These are phyloP conservation scores for Metschnikowia gelsemii DNA, from an alignment of 805 yeast genomes.

Conservation along the genomic window DNA sequence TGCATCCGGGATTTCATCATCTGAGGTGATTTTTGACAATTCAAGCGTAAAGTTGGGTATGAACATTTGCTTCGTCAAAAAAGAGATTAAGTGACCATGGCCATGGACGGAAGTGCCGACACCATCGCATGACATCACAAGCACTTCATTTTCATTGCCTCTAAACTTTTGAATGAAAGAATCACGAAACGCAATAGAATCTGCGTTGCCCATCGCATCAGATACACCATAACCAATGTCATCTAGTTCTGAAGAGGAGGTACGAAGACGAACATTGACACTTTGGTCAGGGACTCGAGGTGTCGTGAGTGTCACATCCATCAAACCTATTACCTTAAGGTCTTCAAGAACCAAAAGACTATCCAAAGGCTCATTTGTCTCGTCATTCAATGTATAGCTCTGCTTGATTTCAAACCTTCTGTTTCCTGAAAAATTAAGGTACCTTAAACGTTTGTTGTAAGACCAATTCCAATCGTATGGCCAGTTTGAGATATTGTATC, in stretches of 20 bases:
- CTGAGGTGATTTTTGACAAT: constrained; percentile 43
- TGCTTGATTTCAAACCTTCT: constrained; percentile 86
- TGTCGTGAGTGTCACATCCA: constrained; percentile 93
- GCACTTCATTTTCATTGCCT: constrained; percentile 77
- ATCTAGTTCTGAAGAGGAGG: constrained; percentile 78
- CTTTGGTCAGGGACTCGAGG: constrained; percentile 87
- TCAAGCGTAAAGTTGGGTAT: constrained; percentile 69
- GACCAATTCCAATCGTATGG: constrained; percentile 99
- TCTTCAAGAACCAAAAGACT: constrained; percentile 61
- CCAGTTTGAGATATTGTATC: constrained; percentile 90
- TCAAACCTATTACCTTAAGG: constrained; percentile 74
- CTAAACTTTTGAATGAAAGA: constrained; percentile 83
- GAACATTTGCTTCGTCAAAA: constrained; percentile 69
- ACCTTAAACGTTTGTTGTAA: constrained; percentile 69
- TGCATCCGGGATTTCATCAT: constrained; percentile 66
- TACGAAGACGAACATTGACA: constrained; percentile 79
- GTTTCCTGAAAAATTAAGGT: constrained; percentile 89
- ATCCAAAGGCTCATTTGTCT: constrained; percentile 64
- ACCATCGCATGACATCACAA: constrained; percentile 49
- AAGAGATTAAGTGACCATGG: constrained; percentile 64
- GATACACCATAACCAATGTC: constrained; percentile 87
- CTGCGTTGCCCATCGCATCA: constrained; percentile 72
- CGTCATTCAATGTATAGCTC: constrained; percentile 53
- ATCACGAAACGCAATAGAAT: constrained; percentile 72
- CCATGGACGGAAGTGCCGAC: constrained; percentile 16